Conservation (phyloP, 2,329 filamentous ascomycete genomes). For the Aureobasidium leucospermi region DNA sequence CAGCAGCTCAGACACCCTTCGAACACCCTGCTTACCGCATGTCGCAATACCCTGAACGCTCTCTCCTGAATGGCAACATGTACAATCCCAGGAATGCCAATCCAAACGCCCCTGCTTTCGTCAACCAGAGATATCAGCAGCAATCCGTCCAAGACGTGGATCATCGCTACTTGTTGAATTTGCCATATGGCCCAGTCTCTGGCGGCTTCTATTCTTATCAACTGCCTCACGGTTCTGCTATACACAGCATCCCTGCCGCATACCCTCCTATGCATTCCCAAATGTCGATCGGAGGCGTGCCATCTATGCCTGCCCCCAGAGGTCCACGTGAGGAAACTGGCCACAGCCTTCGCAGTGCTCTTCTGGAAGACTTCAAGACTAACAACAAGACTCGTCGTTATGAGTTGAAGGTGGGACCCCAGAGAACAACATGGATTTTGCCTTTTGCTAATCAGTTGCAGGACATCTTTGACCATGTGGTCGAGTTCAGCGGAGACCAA, state of each 20-base stretch:
- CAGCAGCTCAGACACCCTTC: background rate
- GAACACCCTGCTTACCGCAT: conserved; percentile 4
- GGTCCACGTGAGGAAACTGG: conserved; percentile 26
- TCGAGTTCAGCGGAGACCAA: conserved; percentile 94
- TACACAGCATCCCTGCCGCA: conserved; percentile 26
- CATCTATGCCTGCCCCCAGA: conserved; percentile 23
- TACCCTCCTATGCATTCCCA: conserved; percentile 28
- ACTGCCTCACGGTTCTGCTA: conserved; percentile 29
- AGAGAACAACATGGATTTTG: no score
- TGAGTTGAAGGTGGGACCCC: conserved; percentile 60
- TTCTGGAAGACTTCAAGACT: conserved; percentile 73
- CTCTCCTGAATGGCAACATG: background rate
- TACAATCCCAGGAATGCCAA: conserved; percentile 6
- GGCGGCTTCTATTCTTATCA: conserved; percentile 27
- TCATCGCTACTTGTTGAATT: background rate
- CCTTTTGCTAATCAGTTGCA: conserved; percentile 22
- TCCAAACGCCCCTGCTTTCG: background rate
- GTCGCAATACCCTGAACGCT: conserved; percentile 1
- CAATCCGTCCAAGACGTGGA: background rate
- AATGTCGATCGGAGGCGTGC: conserved; percentile 17
- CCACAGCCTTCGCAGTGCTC: conserved; percentile 52
- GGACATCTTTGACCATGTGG: conserved; percentile 80
- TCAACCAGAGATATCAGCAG: conserved; percentile 1
- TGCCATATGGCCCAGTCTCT: background rate
- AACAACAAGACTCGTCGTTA: conserved; percentile 67